A percentile compares a stretch with the other conserved stretches of the same genome.
These are phyloP conservation scores for Tinospora cordifolia DNA, from an alignment of 164 flowering plant genomes.

Conservation along the genomic window DNA sequence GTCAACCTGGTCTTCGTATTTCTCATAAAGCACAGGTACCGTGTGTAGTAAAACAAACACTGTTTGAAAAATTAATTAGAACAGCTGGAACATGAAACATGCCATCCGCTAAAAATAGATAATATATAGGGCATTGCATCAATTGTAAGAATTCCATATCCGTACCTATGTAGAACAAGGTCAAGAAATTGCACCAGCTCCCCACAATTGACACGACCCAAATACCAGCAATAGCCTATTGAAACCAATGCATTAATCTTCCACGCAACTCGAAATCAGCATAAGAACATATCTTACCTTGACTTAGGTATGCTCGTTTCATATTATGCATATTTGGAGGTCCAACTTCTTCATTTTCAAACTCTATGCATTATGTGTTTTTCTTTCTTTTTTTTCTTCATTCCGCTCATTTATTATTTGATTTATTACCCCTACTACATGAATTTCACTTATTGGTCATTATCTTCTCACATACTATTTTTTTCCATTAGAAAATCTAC, in stretches of 20 bases:
- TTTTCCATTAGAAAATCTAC: too few relatives aligned
- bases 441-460: too few relatives aligned
- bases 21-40: conserved; percentile 77
- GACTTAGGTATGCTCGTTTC: too few relatives aligned
- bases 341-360: too few relatives aligned
- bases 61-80: conserved; percentile 20
- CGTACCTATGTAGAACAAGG: conserved; percentile 69
- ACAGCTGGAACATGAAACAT: background rate
- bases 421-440: too few relatives aligned
- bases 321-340: too few relatives aligned
- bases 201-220: conserved; percentile 77
- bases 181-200: conserved; percentile 67
- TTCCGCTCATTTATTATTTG: too few relatives aligned
- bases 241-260: conserved; percentile 1
- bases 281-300: too few relatives aligned
- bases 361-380: too few relatives aligned
- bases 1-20: conserved; percentile 73
- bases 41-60: conserved; percentile 57
- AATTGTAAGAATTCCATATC: background rate
- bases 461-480: too few relatives aligned
- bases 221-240: conserved; percentile 68
- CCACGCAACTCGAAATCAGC: background rate
- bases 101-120: background rate
- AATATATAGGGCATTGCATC: background rate
- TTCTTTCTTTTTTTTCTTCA: too few relatives aligned